phyloP scores from a whole-genome alignment of 306 rosid species.

The Corylus avellana region DNA sequence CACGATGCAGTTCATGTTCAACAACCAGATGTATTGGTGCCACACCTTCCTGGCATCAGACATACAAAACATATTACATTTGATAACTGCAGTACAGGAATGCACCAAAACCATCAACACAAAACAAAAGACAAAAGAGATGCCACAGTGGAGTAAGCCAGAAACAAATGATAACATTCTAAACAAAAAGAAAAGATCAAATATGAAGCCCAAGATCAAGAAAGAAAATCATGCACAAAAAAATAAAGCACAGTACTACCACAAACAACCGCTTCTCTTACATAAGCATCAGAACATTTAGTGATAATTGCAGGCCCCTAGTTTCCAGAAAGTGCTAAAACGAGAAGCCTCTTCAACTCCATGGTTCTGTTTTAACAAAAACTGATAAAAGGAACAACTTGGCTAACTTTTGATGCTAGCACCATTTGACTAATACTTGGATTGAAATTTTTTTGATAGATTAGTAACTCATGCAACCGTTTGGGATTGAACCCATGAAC shows the following conservation, averaged over 20 bases:
- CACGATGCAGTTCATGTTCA: conserved; percentile 92
- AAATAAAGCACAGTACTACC: not conserved
- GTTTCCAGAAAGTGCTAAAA: not conserved
- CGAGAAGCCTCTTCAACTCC: not conserved
- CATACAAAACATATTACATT: not conserved
- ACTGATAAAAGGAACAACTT: not conserved
- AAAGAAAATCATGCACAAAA: not conserved
- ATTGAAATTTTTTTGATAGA: not conserved
- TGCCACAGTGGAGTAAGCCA: not conserved
- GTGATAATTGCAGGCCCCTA: not conserved
- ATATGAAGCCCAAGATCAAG: not conserved
- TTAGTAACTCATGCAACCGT: not conserved
- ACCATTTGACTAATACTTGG: not conserved
- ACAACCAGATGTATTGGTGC: conserved; percentile 88
- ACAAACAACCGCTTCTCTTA: not conserved
- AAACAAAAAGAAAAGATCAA: not conserved
- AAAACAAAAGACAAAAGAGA: conserved; percentile 9
- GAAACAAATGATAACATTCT: not conserved
- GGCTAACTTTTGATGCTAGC: not conserved
- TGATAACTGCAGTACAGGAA: conserved; percentile 1
- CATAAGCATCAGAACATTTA: not conserved
- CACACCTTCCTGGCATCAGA: conserved; percentile 78
- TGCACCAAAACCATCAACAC: not conserved
- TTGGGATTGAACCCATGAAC: not conserved
- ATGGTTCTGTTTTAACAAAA: conserved; percentile 3